Percentiles rank a stretch among this genome's conserved stretches.
Conservation (phyloP, 2,329 filamentous ascomycete species). For the Botryosphaeria dothidea region DNA sequence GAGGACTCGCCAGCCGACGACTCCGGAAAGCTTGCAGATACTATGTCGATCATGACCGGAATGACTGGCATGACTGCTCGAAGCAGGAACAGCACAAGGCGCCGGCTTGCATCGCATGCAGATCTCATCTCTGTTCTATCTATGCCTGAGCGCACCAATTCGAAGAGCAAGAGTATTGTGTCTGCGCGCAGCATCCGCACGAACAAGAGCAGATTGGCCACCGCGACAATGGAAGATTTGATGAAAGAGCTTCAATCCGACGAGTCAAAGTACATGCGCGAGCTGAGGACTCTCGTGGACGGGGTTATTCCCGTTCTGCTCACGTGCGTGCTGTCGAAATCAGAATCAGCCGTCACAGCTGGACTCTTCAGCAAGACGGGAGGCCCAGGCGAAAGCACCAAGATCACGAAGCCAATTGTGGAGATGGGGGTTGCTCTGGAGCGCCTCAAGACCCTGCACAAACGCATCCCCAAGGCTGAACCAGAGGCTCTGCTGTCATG, state of each 20-base stretch:
- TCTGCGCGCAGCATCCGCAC: slow-evolving; percentile 79
- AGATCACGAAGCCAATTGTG: slow-evolving; percentile 81
- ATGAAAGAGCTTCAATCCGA: slow-evolving; percentile 79
- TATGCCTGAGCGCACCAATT: slow-evolving; percentile 54
- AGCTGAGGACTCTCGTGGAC: slow-evolving; percentile 89
- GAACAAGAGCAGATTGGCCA: slow-evolving; percentile 65
- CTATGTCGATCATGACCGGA: slow-evolving; percentile 14
- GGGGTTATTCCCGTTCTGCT: slow-evolving; percentile 93
- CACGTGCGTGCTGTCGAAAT: slow-evolving; percentile 76
- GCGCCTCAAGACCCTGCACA: slow-evolving; percentile 77
- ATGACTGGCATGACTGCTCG: slow-evolving; percentile 27
- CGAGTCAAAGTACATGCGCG: slow-evolving; percentile 83
- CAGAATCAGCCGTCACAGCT: slow-evolving; percentile 62
- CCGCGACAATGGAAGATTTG: slow-evolving; percentile 72
- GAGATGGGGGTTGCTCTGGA: slow-evolving; percentile 92
- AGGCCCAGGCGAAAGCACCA: slow-evolving; percentile 41
- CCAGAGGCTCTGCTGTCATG: slow-evolving; percentile 73
- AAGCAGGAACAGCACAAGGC: slow-evolving; percentile 53
- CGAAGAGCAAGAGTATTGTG: slow-evolving; percentile 60
- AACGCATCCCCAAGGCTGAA: slow-evolving; percentile 73
- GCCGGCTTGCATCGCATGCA: slow-evolving; percentile 84
- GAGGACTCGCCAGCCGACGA: background rate
- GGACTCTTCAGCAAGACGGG: slow-evolving; percentile 63
- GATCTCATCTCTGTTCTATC: slow-evolving; percentile 94
- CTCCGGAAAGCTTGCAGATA: slow-evolving; percentile 6